phyloP scores from a whole-genome alignment of 2,329 filamentous ascomycete genomes.

The Alternaria infectoria region DNA sequence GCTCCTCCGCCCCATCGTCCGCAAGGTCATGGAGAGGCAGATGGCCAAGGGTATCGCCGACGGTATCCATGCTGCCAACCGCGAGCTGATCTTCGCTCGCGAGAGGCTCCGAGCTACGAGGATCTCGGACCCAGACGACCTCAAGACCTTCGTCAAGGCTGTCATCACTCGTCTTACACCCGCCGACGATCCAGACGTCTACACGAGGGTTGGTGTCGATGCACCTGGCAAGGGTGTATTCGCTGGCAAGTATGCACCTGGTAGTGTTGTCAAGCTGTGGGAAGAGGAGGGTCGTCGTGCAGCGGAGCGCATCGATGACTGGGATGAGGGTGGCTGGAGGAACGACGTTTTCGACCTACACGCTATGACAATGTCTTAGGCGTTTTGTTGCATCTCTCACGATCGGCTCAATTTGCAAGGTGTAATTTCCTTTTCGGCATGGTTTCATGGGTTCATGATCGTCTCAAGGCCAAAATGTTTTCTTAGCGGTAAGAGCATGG shows the following conservation, averaged over 20 bases:
- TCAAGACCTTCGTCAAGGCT: conserved; percentile 82
- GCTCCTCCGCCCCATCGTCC: conserved; percentile 78
- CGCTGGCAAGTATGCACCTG: conserved; percentile 83
- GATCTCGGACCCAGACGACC: conserved; percentile 78
- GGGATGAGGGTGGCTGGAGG: conserved; percentile 75
- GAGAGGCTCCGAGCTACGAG: conserved; percentile 86
- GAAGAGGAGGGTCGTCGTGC: conserved; percentile 76
- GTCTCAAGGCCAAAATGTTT: background rate
- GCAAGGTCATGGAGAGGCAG: conserved; percentile 78
- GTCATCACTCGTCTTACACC: conserved; percentile 78
- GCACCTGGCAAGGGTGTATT: conserved; percentile 71
- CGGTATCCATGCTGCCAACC: conserved; percentile 74
- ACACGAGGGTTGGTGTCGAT: conserved; percentile 73
- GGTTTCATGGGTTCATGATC: background rate
- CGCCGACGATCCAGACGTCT: conserved; percentile 75
- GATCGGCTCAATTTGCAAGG: background rate
- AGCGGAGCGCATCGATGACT: conserved; percentile 75
- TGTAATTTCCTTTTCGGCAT: background rate
- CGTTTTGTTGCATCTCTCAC: background rate
- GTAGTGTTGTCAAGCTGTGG: conserved; percentile 89
- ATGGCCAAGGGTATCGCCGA: conserved; percentile 75
- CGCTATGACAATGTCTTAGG: conserved; percentile 37
- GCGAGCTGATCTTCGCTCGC: conserved; percentile 84
- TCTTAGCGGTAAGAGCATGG: background rate
- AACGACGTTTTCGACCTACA: conserved; percentile 78